These are phyloP conservation scores for Ceratocystis variospora DNA, from an alignment of 2,329 filamentous ascomycete species.

Conservation along the genomic window DNA sequence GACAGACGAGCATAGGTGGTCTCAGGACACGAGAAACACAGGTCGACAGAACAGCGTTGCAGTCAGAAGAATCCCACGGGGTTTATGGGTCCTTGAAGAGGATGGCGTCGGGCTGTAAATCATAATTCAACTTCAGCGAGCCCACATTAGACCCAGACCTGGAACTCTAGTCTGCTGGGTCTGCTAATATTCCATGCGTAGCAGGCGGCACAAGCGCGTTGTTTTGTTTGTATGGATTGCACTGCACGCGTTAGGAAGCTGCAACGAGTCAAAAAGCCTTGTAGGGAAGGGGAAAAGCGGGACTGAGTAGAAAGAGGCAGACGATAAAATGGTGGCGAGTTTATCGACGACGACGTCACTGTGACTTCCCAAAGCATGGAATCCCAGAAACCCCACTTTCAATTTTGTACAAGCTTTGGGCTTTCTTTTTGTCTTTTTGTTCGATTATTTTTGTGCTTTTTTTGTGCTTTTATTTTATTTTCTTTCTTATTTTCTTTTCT, in stretches of 20 bases:
- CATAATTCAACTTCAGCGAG: too few species aligned
- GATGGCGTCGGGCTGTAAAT: too few species aligned
- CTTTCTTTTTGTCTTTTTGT: neutral
- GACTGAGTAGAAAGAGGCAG: neutral
- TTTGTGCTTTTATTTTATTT: neutral
- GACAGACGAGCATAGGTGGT: neutral
- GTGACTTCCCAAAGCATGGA: neutral
- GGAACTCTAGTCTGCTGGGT: too few species aligned
- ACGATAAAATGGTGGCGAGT: neutral
- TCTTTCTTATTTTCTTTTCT: neutral
- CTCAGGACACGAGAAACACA: too few species aligned
- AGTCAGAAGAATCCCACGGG: too few species aligned
- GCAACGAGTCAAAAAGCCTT: neutral
- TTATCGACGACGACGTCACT: neutral
- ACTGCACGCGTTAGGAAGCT: neutral
- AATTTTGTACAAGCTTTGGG: conserved; percentile 1
- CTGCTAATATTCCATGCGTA: too few species aligned
- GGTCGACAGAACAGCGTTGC: too few species aligned
- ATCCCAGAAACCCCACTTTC: neutral
- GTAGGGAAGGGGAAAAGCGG: neutral
- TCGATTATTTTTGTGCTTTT: conserved; percentile 2
- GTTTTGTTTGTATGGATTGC: too few species aligned
- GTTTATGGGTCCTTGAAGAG: too few species aligned
- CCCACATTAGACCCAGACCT: too few species aligned
- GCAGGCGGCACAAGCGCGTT: too few species aligned